Percentiles rank a stretch among this genome's conserved stretches.
Evolutionary conservation across 2,329 filamentous ascomycete genomes (phyloP).

Genomic region (Ascocoryne sarcoides): DNA sequence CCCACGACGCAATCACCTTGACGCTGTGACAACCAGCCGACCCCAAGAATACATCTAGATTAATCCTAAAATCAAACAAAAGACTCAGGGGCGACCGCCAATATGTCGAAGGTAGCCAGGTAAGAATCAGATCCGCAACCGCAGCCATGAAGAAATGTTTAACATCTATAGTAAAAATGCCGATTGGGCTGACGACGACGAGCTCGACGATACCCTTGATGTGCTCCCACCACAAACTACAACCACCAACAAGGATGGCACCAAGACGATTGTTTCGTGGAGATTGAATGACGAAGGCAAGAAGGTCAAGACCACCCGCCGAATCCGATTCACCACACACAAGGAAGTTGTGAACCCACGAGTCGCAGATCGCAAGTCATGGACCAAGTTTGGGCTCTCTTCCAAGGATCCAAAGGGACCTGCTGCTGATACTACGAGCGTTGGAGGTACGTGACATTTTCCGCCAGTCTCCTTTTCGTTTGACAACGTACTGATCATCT

Average conservation of each 20-base stretch:
- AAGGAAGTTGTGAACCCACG: conserved; percentile 93
- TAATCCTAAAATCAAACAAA: too few relatives aligned
- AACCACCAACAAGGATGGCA: conserved; percentile 96
- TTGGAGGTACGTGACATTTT: conserved; percentile 1
- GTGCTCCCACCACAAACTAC: conserved; percentile 79
- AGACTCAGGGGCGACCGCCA: neutral
- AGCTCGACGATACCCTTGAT: conserved; percentile 65
- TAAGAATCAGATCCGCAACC: neutral
- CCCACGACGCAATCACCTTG: too few relatives aligned
- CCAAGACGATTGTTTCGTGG: conserved; percentile 89
- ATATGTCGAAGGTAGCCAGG: conserved; percentile 9
- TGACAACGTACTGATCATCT: neutral
- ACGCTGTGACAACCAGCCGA: too few relatives aligned
- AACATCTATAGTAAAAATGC: conserved; percentile 1
- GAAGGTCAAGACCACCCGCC: conserved; percentile 94
- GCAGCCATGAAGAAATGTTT: neutral
- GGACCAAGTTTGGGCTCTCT: conserved; percentile 87
- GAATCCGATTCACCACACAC: conserved; percentile 84
- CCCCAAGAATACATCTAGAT: too few relatives aligned
- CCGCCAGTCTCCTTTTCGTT: too few relatives aligned
- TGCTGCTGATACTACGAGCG: conserved; percentile 38
- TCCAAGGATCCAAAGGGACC: conserved; percentile 79
- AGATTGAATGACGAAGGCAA: conserved; percentile 86
- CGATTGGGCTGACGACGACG: conserved; percentile 91
- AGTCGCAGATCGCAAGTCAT: conserved; percentile 87